Evolutionary conservation across 345 rosid genomes (phyloP), one percentile per base, ranked within the genome.

Genomic region (Corchorus capsularis): DNA sequence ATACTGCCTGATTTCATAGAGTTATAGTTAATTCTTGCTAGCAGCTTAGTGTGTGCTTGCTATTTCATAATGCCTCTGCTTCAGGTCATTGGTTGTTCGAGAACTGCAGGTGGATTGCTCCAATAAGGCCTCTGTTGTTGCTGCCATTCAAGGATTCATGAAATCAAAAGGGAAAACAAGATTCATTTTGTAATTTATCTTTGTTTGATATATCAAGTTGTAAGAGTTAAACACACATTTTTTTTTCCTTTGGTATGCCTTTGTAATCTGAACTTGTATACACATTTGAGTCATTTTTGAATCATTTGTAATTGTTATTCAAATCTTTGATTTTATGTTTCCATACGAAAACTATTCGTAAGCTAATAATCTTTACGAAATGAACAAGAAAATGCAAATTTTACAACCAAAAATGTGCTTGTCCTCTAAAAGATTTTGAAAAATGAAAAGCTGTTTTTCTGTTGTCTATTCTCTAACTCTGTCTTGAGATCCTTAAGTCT

Each of bases 61-160:
- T 47, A 14, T 69, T 57, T 54, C 73, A 74, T 50, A 57, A 32
- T 57, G 61, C 63, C 63, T 59, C 45, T 63, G 72, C 45, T 72
- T 56, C 45, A 68, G 50, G 32, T 74, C 63, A 13, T 37, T 6
- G 75, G 66, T 69, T 71, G 20, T 64, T 74, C 69, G 13, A 75
- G 73, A 49, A 57, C 66, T 7, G 65, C 54, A 34, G 74, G n/a
- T 22, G 61, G 67, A 71, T 7, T 20, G 2, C 57, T 66, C 39
- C 53, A 83, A 87, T 81, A 85, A 83, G 85, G 85, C 84, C 72
- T 56, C 65, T 49, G 75, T 69, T 75, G 77, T 83, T 81, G 77
- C 71, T 59, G 85, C 83, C 83, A 78, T 68, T 75, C 67, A 57
- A 76, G 37, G 22, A 27, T 68, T 76, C 73, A 70, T 5, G 72